Conservation (phyloP, 1,139 yeast genomes). For the Pichia sp. region DNA sequence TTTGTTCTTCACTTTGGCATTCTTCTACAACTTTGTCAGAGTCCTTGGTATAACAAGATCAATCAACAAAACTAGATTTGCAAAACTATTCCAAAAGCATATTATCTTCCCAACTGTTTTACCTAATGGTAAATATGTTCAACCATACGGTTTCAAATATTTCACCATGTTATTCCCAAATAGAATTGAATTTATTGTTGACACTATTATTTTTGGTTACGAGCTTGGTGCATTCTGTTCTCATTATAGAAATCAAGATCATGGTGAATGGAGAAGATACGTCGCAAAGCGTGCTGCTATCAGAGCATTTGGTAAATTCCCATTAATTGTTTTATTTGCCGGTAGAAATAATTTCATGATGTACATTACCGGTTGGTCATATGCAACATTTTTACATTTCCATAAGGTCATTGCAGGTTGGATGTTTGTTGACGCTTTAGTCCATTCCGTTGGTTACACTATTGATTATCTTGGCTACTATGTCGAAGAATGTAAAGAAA, state of each 20-base stretch:
- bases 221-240: constrained; percentile 35
- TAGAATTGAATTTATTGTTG: constrained; percentile 45
- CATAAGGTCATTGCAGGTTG: constrained; percentile 62
- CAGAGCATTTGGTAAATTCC: constrained; percentile 45
- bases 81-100: constrained; percentile 23
- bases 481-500: constrained; percentile 27
- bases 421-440: constrained; percentile 34
- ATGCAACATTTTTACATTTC: constrained; percentile 53
- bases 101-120: constrained; percentile 24
- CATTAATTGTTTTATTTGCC: constrained; percentile 48
- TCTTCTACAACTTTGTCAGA: constrained; percentile 35
- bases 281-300: constrained; percentile 50
- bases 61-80: constrained; percentile 14
- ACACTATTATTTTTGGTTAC: constrained; percentile 17
- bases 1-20: too few species aligned
- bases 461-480: constrained; percentile 14
- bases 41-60: constrained; percentile 17
- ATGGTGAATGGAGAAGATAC: constrained; percentile 45
- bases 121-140: constrained; percentile 24
- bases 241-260: constrained; percentile 40
- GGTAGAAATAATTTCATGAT: constrained; percentile 64
- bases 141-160: constrained; percentile 16
- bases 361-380: constrained; percentile 60
- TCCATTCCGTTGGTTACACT: constrained; percentile 29
- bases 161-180: constrained; percentile 43